Base-by-base conservation (phyloP, 805 yeast species). In the Candida ovalis region DNA sequence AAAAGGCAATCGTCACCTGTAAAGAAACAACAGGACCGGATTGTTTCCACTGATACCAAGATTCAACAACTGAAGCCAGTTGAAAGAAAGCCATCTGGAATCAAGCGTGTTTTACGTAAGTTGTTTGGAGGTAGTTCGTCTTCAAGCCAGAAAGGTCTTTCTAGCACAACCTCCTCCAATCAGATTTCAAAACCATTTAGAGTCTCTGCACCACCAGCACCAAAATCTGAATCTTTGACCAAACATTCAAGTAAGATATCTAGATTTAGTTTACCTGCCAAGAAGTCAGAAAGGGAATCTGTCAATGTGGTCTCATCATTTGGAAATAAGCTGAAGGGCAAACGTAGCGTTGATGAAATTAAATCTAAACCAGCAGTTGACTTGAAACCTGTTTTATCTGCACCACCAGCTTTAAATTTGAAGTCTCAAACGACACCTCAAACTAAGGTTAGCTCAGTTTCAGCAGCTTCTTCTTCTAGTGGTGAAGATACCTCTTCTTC, bases 1-100 rank as follows among this genome's bases (percentile, higher is more conserved):
- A n/a, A n/a, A n/a, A n/a, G n/a, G n/a, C n/a, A n/a, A n/a, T n/a
- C n/a, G 15, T 8, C 15, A 30, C 35, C 35, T 12, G 35, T 15
- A 7, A 8, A 8, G 35, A 8, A 6, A 10, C 35, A 30, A 30
- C 35, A 30, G n/a, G 12, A 30, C n/a, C n/a, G n/a, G n/a, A 30
- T 30, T 10, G n/a, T 15, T 12, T 1, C 27, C 1, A 21, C 40
- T 15, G 13, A 3, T 1, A 8, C 27, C 41, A 24, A 15, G 5
- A 22, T 23, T 15, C 6, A 24, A 1, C 24, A n/a, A 4, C 32
- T n/a, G 7, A 41, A 28, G 17, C n/a, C 19, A 10, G 39, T 38
- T 10, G 38, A 37, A 22, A 44, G 40, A 42, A 46, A 42, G n/a
- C 43, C 49, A n/a, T 46, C 48, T n/a, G 43, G 48, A 4, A 19